These are phyloP conservation scores for Symbiodinium natans DNA, from an alignment of 73 alveolate species.

Conservation along the genomic window DNA sequence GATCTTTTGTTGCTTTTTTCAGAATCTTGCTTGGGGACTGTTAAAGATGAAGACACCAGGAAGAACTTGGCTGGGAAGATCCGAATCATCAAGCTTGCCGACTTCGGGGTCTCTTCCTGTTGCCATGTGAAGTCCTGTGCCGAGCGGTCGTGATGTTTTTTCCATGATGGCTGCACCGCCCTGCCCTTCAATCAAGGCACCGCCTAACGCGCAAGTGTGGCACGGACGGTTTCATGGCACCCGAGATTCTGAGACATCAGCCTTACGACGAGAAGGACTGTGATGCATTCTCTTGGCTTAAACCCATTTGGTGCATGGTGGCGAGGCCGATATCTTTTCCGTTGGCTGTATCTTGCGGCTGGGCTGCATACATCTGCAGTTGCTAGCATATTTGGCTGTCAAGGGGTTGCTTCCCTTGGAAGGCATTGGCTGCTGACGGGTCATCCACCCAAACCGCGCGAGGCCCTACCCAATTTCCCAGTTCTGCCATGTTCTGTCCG, in stretches of 20 bases:
- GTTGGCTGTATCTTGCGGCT: conserved; percentile 78
- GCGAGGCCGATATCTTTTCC: conserved; percentile 85
- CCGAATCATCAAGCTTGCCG: conserved; percentile 70
- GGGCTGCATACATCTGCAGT: background rate
- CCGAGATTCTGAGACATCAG: conserved; percentile 78
- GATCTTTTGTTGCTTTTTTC: too few relatives aligned
- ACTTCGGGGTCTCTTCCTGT: conserved; percentile 88
- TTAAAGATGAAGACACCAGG: background rate
- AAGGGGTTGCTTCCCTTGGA: too few relatives aligned
- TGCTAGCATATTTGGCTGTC: background rate
- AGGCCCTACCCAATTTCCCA: background rate
- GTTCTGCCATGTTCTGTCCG: background rate
- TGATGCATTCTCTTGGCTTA: too few relatives aligned
- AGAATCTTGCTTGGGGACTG: too few relatives aligned
- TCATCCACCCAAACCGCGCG: conserved; percentile 75
- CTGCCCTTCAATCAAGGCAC: conserved; percentile 48
- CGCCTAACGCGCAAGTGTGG: conserved; percentile 80
- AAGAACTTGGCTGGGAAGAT: conserved; percentile 84
- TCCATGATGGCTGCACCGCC: background rate
- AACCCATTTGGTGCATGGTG: too few relatives aligned
- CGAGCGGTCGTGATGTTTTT: background rate
- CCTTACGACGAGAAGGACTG: conserved; percentile 80
- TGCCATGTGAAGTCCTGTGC: conserved; percentile 74
- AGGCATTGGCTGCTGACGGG: conserved; percentile 88
- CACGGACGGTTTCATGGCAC: conserved; percentile 94